Evolutionary conservation across 345 rosid genomes (phyloP).

Genomic region (Brassica juncea): DNA sequence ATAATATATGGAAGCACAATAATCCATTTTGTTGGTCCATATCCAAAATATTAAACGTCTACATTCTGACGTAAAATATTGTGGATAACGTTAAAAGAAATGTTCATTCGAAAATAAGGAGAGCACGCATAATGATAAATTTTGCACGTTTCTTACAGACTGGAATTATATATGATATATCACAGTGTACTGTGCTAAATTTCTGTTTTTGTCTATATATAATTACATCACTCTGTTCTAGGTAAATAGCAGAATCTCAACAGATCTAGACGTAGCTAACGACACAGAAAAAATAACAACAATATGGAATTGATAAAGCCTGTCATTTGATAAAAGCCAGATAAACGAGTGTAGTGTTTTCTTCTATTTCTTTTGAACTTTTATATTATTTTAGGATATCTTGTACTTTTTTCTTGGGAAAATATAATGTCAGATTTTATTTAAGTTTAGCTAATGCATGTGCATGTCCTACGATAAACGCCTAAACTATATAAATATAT

Average conservation of each 20-base stretch:
- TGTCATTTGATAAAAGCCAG: background rate
- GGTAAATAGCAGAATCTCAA: slow-evolving; percentile 10
- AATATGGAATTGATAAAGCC: background rate
- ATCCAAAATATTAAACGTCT: background rate
- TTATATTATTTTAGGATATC: background rate
- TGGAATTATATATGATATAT: background rate
- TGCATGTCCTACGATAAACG: background rate
- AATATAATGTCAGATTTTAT: background rate
- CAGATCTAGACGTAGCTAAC: slow-evolving; percentile 5
- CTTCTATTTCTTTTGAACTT: background rate
- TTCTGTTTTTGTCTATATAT: slow-evolving; percentile 6
- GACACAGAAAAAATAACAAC: background rate
- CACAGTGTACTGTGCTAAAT: background rate
- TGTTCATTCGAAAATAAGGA: background rate
- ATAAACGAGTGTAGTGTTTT: background rate
- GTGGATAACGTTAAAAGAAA: background rate
- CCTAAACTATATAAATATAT: background rate
- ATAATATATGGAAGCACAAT: background rate
- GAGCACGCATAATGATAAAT: background rate
- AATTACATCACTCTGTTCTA: background rate
- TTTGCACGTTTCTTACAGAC: slow-evolving; percentile 7
- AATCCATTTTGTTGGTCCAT: background rate
- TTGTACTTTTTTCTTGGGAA: background rate
- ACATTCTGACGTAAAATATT: background rate
- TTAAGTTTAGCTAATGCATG: background rate